Conservation (phyloP, 768 basidiomycete genomes). For the Pleurotus djamor region DNA sequence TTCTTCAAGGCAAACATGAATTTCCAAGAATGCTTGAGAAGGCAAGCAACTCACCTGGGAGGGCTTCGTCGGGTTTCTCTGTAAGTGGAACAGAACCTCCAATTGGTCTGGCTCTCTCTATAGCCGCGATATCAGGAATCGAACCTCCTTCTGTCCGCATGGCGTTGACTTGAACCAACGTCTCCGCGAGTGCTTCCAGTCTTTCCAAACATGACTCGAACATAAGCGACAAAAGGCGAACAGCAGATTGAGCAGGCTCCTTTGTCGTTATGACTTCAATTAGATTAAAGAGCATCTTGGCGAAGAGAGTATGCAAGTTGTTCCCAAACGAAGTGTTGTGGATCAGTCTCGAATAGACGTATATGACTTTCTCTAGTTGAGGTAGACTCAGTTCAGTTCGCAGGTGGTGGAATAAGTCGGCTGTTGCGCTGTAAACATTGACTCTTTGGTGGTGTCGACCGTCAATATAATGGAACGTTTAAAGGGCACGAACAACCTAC, state of each 20-base stretch:
- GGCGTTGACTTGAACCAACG: constrained; percentile 53
- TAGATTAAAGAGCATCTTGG: constrained; percentile 90
- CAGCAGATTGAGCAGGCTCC: constrained; percentile 66
- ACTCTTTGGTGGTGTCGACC: constrained; percentile 40
- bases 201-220: constrained; percentile 85
- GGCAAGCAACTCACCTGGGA: constrained; percentile 60
- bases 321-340: constrained; percentile 84
- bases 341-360: constrained; percentile 83
- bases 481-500: constrained; percentile 31
- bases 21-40: too few species aligned
- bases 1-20: constrained; percentile 46
- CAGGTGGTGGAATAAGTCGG: constrained; percentile 92
- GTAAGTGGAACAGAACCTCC: constrained; percentile 72
- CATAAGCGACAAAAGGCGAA: constrained; percentile 68
- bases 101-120: constrained; percentile 87
- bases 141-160: constrained; percentile 46
- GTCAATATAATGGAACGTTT: constrained; percentile 3
- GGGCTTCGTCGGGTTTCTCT: constrained; percentile 80
- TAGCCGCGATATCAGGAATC: constrained; percentile 52
- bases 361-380: constrained; percentile 77
- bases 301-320: constrained; percentile 85
- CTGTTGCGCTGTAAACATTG: constrained; percentile 82
- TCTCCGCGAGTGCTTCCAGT: constrained; percentile 73
- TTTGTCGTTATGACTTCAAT: constrained; percentile 81
- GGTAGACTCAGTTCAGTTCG: constrained; percentile 74